Percentiles rank a stretch among this genome's conserved stretches.
phyloP scores from a whole-genome alignment of 495 filamentous ascomycete genomes.

The Pseudotulostoma volvatum region DNA sequence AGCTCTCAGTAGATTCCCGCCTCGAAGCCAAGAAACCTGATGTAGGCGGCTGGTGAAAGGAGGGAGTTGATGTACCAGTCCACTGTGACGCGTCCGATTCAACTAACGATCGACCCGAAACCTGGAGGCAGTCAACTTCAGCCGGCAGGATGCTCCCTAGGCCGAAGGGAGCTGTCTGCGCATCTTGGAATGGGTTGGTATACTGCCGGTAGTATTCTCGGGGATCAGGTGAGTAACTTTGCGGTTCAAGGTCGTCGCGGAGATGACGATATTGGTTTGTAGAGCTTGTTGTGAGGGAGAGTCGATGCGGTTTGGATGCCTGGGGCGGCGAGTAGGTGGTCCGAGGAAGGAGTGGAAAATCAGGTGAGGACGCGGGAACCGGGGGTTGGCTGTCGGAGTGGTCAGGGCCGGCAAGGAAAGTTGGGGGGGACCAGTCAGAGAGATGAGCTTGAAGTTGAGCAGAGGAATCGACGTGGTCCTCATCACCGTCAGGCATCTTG shows the following conservation, averaged over 20 bases:
- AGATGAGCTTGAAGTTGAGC: conserved; percentile 2
- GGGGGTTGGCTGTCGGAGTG: conserved; percentile 9
- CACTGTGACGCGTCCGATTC: conserved; percentile 11
- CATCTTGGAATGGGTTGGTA: conserved; percentile 9
- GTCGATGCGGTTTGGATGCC: conserved; percentile 11
- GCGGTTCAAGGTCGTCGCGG: conserved; percentile 3
- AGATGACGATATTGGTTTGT: conserved; percentile 4
- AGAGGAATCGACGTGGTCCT: conserved; percentile 26
- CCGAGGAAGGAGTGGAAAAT: conserved; percentile 13
- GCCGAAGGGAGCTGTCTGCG: conserved; percentile 11
- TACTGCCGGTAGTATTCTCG: conserved; percentile 36
- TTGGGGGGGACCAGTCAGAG: conserved; percentile 9
- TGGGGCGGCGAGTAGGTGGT: conserved; percentile 14
- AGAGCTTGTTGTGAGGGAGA: conserved; percentile 12
- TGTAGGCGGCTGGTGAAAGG: conserved; percentile 16
- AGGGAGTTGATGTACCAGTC: conserved; percentile 15
- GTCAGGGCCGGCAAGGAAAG: conserved; percentile 17
- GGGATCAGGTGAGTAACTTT: conserved; percentile 31
- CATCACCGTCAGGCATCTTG: conserved; percentile 33
- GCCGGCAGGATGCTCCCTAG: conserved; percentile 14
- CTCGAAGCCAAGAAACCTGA: conserved; percentile 22
- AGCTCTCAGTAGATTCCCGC: conserved; percentile 7
- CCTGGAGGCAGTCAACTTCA: conserved; percentile 13
- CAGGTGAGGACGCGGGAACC: conserved; percentile 11
- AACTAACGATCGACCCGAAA: conserved; percentile 6